phyloP scores from a whole-genome alignment of 495 filamentous ascomycete species.

The Penicillium tannophilum region DNA sequence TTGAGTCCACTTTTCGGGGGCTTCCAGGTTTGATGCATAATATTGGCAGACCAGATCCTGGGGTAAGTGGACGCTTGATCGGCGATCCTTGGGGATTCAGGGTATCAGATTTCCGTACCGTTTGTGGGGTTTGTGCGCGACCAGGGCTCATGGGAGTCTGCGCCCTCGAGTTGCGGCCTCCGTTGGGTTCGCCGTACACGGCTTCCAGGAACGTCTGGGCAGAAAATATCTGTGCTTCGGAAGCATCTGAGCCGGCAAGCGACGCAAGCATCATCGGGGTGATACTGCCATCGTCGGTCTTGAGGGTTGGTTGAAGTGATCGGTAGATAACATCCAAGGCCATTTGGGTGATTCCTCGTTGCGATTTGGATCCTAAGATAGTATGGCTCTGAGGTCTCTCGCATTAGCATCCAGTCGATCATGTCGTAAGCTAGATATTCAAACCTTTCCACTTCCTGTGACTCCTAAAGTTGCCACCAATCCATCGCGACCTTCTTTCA shows the following conservation, averaged over 20 bases:
- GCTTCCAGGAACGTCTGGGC: conserved; percentile 79
- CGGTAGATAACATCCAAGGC: conserved; percentile 87
- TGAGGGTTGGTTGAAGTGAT: conserved; percentile 67
- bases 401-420: conserved; percentile 15
- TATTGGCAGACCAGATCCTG: conserved; percentile 32
- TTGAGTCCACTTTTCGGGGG: conserved; percentile 12
- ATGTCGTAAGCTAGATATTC: conserved; percentile 8
- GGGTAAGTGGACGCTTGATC: conserved; percentile 23
- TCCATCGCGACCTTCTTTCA: conserved; percentile 83
- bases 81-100: conserved; percentile 28
- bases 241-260: conserved; percentile 73
- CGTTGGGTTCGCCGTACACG: conserved; percentile 68
- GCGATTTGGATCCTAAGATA: conserved; percentile 84
- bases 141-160: conserved; percentile 76
- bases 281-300: conserved; percentile 58
- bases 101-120: conserved; percentile 42
- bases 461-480: conserved; percentile 91
- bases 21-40: conserved; percentile 29
- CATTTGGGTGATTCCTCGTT: conserved; percentile 90
- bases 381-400: conserved; percentile 75
- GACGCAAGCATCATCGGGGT: conserved; percentile 66
- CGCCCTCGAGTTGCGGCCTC: conserved; percentile 66
- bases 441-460: conserved; percentile 93
- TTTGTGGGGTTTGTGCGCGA: conserved; percentile 47
- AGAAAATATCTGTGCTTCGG: conserved; percentile 79